A percentile compares a stretch with the other conserved stretches of the same genome.
These are phyloP conservation scores for Myriosclerotinia scirpicola DNA, from an alignment of 2,329 filamentous ascomycete genomes.

Conservation along the genomic window DNA sequence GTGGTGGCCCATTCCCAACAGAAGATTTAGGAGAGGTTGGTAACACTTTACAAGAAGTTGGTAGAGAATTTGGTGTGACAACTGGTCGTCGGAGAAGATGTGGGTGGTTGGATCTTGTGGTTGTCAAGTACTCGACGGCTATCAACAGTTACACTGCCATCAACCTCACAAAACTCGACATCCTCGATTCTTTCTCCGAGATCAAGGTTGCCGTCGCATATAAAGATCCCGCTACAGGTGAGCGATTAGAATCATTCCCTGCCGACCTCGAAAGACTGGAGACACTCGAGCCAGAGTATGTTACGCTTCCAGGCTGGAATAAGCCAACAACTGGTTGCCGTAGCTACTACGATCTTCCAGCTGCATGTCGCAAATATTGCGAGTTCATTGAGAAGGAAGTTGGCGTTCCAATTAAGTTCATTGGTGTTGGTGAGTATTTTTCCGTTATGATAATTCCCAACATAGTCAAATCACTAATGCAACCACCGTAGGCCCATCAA, in stretches of 20 bases:
- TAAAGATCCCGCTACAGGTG: slow-evolving; percentile 47
- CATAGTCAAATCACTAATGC: not conserved
- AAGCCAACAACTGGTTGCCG: slow-evolving; percentile 61
- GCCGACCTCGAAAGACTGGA: slow-evolving; percentile 60
- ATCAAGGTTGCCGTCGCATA: slow-evolving; percentile 77
- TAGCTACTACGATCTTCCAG: slow-evolving; percentile 7
- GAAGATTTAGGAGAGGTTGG: slow-evolving; percentile 52
- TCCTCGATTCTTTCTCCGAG: slow-evolving; percentile 71
- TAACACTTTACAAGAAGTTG: slow-evolving; percentile 50
- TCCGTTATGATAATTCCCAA: slow-evolving; percentile 40
- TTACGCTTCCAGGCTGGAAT: slow-evolving; percentile 70
- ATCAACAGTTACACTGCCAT: slow-evolving; percentile 45
- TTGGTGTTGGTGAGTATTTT: slow-evolving; percentile 56
- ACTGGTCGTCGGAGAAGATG: slow-evolving; percentile 62
- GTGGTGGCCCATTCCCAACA: slow-evolving; percentile 65
- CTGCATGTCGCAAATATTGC: slow-evolving; percentile 21
- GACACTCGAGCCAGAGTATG: slow-evolving; percentile 44
- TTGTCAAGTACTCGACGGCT: slow-evolving; percentile 54
- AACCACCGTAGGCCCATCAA: slow-evolving; percentile 11
- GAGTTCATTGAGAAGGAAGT: slow-evolving; percentile 53
- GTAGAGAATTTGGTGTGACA: slow-evolving; percentile 44
- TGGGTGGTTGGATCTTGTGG: slow-evolving; percentile 58
- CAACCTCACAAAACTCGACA: slow-evolving; percentile 64
- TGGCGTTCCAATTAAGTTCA: slow-evolving; percentile 62
- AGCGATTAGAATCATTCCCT: slow-evolving; percentile 61